Base-by-base conservation (phyloP, 257 asterid species). In the Paulownia fortunei region DNA sequence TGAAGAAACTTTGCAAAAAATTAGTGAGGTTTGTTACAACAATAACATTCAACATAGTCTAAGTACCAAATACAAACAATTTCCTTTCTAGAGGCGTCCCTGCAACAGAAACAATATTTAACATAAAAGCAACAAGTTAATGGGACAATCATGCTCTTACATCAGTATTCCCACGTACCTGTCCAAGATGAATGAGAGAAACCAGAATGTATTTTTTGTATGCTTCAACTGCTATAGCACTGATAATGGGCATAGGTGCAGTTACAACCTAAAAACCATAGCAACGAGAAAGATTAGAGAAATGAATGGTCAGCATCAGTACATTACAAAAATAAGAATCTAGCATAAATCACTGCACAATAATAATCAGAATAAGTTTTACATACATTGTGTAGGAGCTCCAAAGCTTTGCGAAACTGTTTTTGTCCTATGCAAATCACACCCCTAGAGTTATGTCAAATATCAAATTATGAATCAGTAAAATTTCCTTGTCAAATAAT, bases 381-480 rank as follows among this genome's bases (percentile, higher is more conserved):
- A 60, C 90, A 70, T 86, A 93, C 99, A 86, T 88, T 96, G 84
- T 90, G 97, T 8, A 96, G 84, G 74, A 92, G 93, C 92, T 96
- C 98, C 84, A 89, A 74, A 13, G 98, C 99, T 89, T 86, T 92
- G 77, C 79, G 90, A 79, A 83, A 96, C 81, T 85, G 84, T 89
- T 96, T 96, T 80, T 85, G 94, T 78, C 99, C 99, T 19, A 93
- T 90, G 91, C 97, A 96, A 83, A 96, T 85, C 97, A 93, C 92
- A 37, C 98, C 98, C 88, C 99, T 93, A 56, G 32, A 61, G 49
- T 63, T 19, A 68, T 70, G 16, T 59, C 79, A 85, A 80, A 77
- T 27, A 82, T 58, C 81, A 69, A 54, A 18, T 66, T 74, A 72
- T 52, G 75, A 30, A 56, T 81, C 66, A 76, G 76, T 21, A 41